These are phyloP conservation scores for Xylogone sp. DNA, from an alignment of 2,329 filamentous ascomycete species.

Conservation along the genomic window DNA sequence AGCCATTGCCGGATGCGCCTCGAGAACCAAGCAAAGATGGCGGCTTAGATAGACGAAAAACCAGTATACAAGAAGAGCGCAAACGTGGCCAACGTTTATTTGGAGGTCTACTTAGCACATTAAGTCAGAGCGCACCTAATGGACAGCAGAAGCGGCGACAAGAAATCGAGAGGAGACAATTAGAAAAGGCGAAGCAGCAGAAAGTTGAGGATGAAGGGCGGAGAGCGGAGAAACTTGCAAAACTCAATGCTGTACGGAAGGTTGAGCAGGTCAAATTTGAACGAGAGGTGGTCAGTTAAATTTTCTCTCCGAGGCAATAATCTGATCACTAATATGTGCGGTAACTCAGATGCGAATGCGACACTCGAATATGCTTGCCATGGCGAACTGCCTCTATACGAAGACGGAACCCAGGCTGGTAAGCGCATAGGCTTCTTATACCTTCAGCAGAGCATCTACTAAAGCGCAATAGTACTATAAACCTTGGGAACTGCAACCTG, in stretches of 20 bases:
- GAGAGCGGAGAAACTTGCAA: slow-evolving; percentile 61
- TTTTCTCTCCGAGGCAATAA: not conserved
- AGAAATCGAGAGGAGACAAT: slow-evolving; percentile 80
- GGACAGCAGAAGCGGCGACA: slow-evolving; percentile 65
- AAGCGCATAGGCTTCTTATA: slow-evolving; percentile 33
- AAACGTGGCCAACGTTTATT: slow-evolving; percentile 83
- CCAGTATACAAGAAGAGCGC: slow-evolving; percentile 66
- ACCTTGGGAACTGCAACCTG: slow-evolving; percentile 69
- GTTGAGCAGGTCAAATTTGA: slow-evolving; percentile 73
- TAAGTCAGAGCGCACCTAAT: slow-evolving; percentile 67
- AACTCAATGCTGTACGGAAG: slow-evolving; percentile 56
- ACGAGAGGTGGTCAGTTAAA: slow-evolving; percentile 63
- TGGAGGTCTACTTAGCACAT: slow-evolving; percentile 57
- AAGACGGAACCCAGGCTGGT: slow-evolving; percentile 70
- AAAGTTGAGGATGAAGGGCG: slow-evolving; percentile 66
- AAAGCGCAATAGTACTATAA: slow-evolving; percentile 67
- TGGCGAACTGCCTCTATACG: slow-evolving; percentile 72
- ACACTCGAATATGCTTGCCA: slow-evolving; percentile 68
- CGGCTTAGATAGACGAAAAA: slow-evolving; percentile 35
- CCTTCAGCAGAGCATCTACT: slow-evolving; percentile 6
- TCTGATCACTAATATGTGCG: slow-evolving; percentile 2
- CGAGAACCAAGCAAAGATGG: slow-evolving; percentile 15
- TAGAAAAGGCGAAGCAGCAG: slow-evolving; percentile 71
- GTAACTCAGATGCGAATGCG: slow-evolving; percentile 52
- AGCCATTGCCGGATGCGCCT: slow-evolving; percentile 5